Percentiles rank a stretch among this genome's conserved stretches.
phyloP scores from a whole-genome alignment of 352 stramenopile species.

The Thalassiosira delicatula region DNA sequence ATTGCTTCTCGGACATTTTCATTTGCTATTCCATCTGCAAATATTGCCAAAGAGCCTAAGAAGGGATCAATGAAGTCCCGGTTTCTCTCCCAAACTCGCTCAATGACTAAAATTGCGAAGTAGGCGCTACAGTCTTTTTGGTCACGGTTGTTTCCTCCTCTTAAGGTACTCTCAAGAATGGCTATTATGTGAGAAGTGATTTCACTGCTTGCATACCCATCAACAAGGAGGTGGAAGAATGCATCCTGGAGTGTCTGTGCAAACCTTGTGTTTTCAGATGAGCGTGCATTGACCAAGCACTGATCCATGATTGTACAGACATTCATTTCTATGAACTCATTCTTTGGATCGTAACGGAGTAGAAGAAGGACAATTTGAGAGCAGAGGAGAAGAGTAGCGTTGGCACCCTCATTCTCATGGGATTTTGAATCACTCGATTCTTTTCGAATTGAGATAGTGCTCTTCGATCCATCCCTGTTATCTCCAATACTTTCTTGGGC shows the following conservation, averaged over 20 bases:
- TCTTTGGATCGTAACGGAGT: constrained; percentile 54
- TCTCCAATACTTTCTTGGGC: constrained; percentile 31
- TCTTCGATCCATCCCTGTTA: constrained; percentile 39
- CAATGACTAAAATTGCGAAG: constrained; percentile 67
- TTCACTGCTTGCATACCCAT: constrained; percentile 35
- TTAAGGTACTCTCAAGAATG: constrained; percentile 53
- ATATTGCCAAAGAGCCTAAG: constrained; percentile 61
- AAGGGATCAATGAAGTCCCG: constrained; percentile 68
- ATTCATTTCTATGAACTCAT: constrained; percentile 67
- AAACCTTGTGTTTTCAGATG: constrained; percentile 34
- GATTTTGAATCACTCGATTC: constrained; percentile 39
- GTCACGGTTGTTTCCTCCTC: not conserved
- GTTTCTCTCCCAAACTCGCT: constrained; percentile 53
- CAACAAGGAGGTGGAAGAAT: constrained; percentile 34
- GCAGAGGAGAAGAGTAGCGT: constrained; percentile 56
- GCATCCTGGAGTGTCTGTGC: constrained; percentile 45
- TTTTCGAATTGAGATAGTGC: constrained; percentile 30
- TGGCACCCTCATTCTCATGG: constrained; percentile 43
- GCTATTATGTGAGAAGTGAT: constrained; percentile 40
- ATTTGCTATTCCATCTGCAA: constrained; percentile 66
- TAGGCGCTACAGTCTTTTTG: constrained; percentile 20
- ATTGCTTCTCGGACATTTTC: constrained; percentile 66
- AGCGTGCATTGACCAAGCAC: constrained; percentile 56
- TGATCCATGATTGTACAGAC: constrained; percentile 51
- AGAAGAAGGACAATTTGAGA: constrained; percentile 80